phyloP scores from a whole-genome alignment of 2,329 filamentous ascomycete species.

The Fusarium tupiense region DNA sequence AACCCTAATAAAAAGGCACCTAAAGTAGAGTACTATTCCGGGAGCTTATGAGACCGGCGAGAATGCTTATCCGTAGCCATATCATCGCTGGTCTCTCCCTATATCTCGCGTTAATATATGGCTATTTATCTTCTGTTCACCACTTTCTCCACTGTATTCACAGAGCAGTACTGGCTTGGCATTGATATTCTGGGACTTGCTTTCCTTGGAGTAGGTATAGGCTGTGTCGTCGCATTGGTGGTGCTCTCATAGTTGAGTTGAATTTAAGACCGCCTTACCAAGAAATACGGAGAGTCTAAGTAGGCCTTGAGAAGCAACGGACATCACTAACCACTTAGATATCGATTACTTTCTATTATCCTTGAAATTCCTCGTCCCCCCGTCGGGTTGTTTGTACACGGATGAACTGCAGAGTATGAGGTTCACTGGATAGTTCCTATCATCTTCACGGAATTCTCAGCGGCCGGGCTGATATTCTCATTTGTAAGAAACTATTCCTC shows the following conservation, averaged over 20 bases:
- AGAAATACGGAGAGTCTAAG: background rate
- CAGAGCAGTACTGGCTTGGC: background rate
- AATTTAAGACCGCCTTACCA: background rate
- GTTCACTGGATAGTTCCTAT: conserved; percentile 20
- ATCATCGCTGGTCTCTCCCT: conserved; percentile 8
- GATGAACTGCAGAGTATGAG: conserved; percentile 10
- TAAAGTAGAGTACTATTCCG: background rate
- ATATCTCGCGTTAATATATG: conserved; percentile 12
- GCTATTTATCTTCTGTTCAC: conserved; percentile 17
- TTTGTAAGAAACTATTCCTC: background rate
- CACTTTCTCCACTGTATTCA: conserved; percentile 3
- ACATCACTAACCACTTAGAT: background rate
- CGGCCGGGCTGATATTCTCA: conserved; percentile 10
- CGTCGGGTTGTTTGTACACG: background rate
- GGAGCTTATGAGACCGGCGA: background rate
- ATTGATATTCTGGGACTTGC: background rate
- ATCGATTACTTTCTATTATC: conserved; percentile 3
- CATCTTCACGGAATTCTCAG: conserved; percentile 14
- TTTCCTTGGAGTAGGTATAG: background rate
- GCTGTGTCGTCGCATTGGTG: background rate
- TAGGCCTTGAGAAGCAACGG: too few species aligned
- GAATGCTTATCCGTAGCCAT: background rate
- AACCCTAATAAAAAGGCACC: accelerated
- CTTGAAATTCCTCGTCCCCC: background rate
- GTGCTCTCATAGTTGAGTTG: conserved; percentile 13